phyloP scores from a whole-genome alignment of 257 asterid genomes.

The Buddleja alternifolia region DNA sequence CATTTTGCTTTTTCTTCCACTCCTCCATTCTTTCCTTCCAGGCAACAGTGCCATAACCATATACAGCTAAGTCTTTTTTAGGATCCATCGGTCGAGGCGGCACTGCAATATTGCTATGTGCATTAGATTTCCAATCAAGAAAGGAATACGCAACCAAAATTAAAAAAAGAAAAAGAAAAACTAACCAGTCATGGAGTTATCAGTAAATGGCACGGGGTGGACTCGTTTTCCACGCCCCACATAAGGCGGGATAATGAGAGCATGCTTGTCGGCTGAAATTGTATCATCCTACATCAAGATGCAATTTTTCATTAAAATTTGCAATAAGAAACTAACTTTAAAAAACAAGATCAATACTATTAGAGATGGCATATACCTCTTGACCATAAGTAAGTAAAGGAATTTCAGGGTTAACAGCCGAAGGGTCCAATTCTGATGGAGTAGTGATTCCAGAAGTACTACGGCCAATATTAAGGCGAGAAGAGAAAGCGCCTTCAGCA shows the following conservation, averaged over 20 bases:
- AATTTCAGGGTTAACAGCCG: slow-evolving; percentile 70
- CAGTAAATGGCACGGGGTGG: slow-evolving; percentile 73
- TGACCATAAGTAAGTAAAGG: slow-evolving; percentile 94
- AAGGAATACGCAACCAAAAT: slow-evolving; percentile 3
- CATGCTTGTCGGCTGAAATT: slow-evolving; percentile 96
- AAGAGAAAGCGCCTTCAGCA: slow-evolving; percentile 52
- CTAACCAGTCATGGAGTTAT: slow-evolving; percentile 78
- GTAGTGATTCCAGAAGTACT: slow-evolving; percentile 60
- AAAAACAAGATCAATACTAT: slow-evolving; percentile 16
- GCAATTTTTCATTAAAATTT: slow-evolving; percentile 22
- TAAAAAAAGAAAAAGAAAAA: not conserved
- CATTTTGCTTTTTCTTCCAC: slow-evolving; percentile 94
- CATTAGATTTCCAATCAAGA: slow-evolving; percentile 18
- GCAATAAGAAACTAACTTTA: not conserved
- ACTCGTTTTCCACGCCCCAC: slow-evolving; percentile 76
- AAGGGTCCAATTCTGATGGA: slow-evolving; percentile 68
- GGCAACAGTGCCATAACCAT: slow-evolving; percentile 95
- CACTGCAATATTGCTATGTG: slow-evolving; percentile 43
- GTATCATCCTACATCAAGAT: slow-evolving; percentile 74
- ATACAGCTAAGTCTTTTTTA: slow-evolving; percentile 90
- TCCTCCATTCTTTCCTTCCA: slow-evolving; percentile 99
- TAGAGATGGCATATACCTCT: slow-evolving; percentile 59
- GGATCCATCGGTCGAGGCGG: slow-evolving; percentile 99
- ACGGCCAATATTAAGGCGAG: slow-evolving; percentile 61
- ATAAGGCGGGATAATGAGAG: slow-evolving; percentile 85